phyloP scores from a whole-genome alignment of 2,329 filamentous ascomycete genomes.

The Clonostachys sp. region DNA sequence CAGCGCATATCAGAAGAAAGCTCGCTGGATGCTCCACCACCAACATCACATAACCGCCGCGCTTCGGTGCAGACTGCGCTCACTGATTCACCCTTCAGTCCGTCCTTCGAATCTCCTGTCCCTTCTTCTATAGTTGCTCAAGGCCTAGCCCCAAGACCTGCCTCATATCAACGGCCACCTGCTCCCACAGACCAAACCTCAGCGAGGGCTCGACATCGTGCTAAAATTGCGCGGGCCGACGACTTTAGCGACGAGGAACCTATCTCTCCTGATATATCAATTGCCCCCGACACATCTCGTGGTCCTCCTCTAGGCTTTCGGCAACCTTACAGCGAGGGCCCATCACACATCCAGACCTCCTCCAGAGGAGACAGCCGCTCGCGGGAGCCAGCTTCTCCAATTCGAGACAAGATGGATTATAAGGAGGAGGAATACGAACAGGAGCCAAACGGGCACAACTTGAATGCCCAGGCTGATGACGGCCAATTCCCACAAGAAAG shows the following conservation, averaged over 20 bases:
- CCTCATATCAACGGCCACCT: constrained; percentile 43
- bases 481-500: too few relatives aligned
- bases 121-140: constrained; percentile 42
- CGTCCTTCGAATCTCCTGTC: constrained; percentile 44
- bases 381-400: too few relatives aligned
- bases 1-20: constrained; percentile 28
- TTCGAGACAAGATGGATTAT: too few relatives aligned
- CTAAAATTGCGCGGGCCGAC: too few relatives aligned
- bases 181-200: neutral
- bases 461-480: too few relatives aligned
- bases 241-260: constrained; percentile 3
- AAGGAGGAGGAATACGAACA: too few relatives aligned
- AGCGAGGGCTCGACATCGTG: neutral
- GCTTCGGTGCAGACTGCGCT: constrained; percentile 50
- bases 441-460: too few relatives aligned
- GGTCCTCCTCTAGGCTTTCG: constrained; percentile 54
- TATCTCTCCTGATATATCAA: constrained; percentile 31
- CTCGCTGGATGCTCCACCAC: neutral
- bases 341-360: too few relatives aligned
- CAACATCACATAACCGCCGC: constrained; percentile 23
- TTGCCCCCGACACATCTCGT: constrained; percentile 57
- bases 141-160: constrained; percentile 54
- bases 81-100: constrained; percentile 51
- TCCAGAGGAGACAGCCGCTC: too few relatives aligned
- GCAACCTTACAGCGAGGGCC: constrained; percentile 31